Percentiles rank a stretch among this genome's conserved stretches.
These are phyloP conservation scores for Ophiostoma perfectum DNA, from an alignment of 2,329 filamentous ascomycete genomes.

Conservation along the genomic window DNA sequence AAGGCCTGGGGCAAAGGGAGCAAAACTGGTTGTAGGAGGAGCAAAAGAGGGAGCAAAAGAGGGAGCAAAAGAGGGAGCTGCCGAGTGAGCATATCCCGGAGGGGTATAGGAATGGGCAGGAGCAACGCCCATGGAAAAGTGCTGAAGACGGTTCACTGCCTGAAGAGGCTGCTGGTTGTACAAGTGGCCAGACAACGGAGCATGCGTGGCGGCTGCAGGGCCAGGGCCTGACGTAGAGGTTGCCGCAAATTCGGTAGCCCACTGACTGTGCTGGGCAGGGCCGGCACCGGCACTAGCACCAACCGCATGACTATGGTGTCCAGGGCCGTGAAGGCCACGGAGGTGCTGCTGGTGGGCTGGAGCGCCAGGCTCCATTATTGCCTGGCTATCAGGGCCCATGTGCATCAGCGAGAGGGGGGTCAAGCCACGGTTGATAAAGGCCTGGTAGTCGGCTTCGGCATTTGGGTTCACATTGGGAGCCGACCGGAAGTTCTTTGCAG, in stretches of 20 bases:
- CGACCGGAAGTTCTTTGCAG: constrained; percentile 26
- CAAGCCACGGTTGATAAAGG: constrained; percentile 21
- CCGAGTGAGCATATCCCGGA: constrained; percentile 3
- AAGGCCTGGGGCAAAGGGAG: background rate
- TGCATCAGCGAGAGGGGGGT: constrained; percentile 12
- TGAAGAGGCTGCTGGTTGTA: constrained; percentile 17
- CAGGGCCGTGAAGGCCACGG: background rate
- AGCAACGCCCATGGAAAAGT: constrained; percentile 19
- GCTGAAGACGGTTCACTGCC: constrained; percentile 20
- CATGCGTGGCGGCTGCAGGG: background rate
- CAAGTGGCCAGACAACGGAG: background rate
- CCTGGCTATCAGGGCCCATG: constrained; percentile 12
- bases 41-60: too few species aligned
- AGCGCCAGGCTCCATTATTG: background rate
- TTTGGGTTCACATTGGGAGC: constrained; percentile 7
- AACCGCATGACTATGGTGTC: background rate
- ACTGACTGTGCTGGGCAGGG: constrained; percentile 2
- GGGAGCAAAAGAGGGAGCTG: too few species aligned
- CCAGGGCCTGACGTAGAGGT: background rate
- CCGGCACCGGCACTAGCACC: background rate
- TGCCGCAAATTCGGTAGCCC: constrained; percentile 25
- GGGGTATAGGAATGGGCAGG: background rate
- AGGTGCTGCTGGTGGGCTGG: background rate
- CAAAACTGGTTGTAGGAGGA: background rate
- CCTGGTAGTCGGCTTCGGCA: constrained; percentile 24